A percentile compares a stretch with the other conserved stretches of the same genome.
Evolutionary conservation across 2,329 filamentous ascomycete species (phyloP).

Genomic region (Conoideocrella luteorostrata): DNA sequence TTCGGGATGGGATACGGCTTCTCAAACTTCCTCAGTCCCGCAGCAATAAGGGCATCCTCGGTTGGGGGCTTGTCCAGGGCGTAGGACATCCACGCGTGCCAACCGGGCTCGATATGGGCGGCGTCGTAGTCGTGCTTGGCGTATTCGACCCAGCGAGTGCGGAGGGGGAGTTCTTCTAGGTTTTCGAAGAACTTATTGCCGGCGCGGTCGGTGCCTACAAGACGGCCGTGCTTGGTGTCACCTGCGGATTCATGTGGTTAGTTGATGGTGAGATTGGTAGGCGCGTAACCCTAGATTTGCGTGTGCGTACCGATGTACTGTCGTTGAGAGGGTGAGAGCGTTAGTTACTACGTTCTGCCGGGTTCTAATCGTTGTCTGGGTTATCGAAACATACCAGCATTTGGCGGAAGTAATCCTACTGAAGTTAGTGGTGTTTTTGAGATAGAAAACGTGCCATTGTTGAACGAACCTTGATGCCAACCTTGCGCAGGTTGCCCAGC

Average conservation of each 20-base stretch:
- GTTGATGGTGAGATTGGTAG: too few relatives aligned
- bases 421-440: conserved; percentile 10
- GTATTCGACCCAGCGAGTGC: conserved; percentile 97
- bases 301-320: conserved; percentile 49
- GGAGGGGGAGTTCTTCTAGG: conserved; percentile 86
- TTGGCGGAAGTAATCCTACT: conserved; percentile 83
- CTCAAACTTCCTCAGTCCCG: conserved; percentile 69
- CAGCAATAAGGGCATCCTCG: conserved; percentile 64
- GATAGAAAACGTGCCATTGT: neutral
- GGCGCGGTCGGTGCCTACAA: conserved; percentile 79
- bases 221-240: conserved; percentile 89
- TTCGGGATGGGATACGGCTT: conserved; percentile 64
- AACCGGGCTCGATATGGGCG: conserved; percentile 86
- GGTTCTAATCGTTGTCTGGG: too few relatives aligned
- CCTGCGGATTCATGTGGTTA: too few relatives aligned
- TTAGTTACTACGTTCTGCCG: conserved; percentile 3
- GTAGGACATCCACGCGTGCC: conserved; percentile 98
- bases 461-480: conserved; percentile 72
- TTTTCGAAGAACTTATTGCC: conserved; percentile 99
- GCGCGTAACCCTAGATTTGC: neutral
- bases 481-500: conserved; percentile 75
- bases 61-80: conserved; percentile 79
- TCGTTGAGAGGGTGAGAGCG: conserved; percentile 10
- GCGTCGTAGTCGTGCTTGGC: conserved; percentile 78
- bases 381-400: conserved; percentile 84